These are phyloP conservation scores for Ploettnerulaceae sp. DNA, from an alignment of 2,329 filamentous ascomycete species.

Conservation along the genomic window DNA sequence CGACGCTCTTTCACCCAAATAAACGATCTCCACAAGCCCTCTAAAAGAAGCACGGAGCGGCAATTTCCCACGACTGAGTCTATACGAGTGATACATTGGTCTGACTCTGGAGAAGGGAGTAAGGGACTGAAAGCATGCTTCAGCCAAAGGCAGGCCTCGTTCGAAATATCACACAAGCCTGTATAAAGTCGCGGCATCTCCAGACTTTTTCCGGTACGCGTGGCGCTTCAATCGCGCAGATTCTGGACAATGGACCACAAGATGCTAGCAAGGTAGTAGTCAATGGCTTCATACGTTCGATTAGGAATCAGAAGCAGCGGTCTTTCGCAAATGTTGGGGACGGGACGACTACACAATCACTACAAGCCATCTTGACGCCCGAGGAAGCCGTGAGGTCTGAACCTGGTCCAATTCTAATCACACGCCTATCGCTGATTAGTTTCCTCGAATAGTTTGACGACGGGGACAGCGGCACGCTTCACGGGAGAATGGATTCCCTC, in stretches of 20 bases:
- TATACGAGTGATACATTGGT: neutral
- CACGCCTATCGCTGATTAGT: slow-evolving; percentile 11
- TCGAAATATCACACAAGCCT: neutral
- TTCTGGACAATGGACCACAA: slow-evolving; percentile 49
- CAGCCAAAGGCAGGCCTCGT: neutral
- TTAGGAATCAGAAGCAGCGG: slow-evolving; percentile 78
- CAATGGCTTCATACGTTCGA: slow-evolving; percentile 76
- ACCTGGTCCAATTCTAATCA: slow-evolving; percentile 4
- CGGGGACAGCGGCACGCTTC: slow-evolving; percentile 74
- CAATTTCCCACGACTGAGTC: neutral
- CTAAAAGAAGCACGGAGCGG: neutral
- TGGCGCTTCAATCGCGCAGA: slow-evolving; percentile 44
- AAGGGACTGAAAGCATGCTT: slow-evolving; percentile 2
- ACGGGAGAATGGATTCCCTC: slow-evolving; percentile 73
- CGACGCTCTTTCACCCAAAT: neutral
- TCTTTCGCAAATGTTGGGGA: slow-evolving; percentile 84
- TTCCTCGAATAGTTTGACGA: slow-evolving; percentile 58
- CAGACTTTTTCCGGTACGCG: slow-evolving; percentile 31
- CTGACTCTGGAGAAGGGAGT: neutral
- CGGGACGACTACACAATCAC: slow-evolving; percentile 71
- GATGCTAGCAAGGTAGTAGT: slow-evolving; percentile 51
- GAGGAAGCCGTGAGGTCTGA: slow-evolving; percentile 29
- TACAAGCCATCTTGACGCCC: slow-evolving; percentile 51
- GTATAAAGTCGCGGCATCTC: slow-evolving; percentile 6
- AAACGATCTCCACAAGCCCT: neutral